Evolutionary conservation across 2,329 filamentous ascomycete species (phyloP).

Genomic region (Aureobasidium sp.): DNA sequence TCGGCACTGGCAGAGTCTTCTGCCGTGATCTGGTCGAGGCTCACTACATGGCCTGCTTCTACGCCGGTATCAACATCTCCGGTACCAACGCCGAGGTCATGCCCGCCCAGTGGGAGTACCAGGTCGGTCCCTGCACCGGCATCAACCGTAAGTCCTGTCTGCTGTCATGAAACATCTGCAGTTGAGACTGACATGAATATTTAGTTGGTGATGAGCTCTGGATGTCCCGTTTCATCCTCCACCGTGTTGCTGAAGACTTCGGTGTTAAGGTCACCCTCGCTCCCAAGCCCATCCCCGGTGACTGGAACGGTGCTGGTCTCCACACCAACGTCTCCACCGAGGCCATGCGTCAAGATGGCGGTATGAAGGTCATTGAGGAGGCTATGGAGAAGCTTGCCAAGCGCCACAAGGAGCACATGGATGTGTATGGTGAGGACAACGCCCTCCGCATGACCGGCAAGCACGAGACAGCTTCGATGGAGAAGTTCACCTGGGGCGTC

Average conservation of each 20-base stretch:
- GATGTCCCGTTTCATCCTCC: slow-evolving; percentile 81
- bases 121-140: slow-evolving; percentile 81
- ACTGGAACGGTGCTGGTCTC: slow-evolving; percentile 95
- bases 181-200: slow-evolving; percentile 20
- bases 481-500: slow-evolving; percentile 87
- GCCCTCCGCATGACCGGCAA: slow-evolving; percentile 84
- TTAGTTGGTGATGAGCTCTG: slow-evolving; percentile 92
- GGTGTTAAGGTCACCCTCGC: slow-evolving; percentile 91
- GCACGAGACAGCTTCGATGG: slow-evolving; percentile 91
- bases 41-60: slow-evolving; percentile 85
- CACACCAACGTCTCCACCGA: slow-evolving; percentile 91
- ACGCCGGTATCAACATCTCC: slow-evolving; percentile 84
- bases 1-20: slow-evolving; percentile 93
- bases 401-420: slow-evolving; percentile 55
- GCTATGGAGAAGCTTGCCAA: slow-evolving; percentile 53
- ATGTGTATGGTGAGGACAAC: slow-evolving; percentile 94
- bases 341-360: slow-evolving; percentile 81
- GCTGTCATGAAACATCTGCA: background rate
- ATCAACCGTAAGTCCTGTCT: slow-evolving; percentile 59
- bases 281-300: slow-evolving; percentile 89
- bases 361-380: slow-evolving; percentile 86
- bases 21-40: slow-evolving; percentile 97
- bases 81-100: slow-evolving; percentile 99
- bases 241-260: slow-evolving; percentile 92
- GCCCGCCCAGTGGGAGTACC: slow-evolving; percentile 97